Percentiles rank a stretch among this genome's conserved stretches.
Evolutionary conservation across 2,329 filamentous ascomycete genomes (phyloP).

Genomic region (Pseudogymnoascus sp.): DNA sequence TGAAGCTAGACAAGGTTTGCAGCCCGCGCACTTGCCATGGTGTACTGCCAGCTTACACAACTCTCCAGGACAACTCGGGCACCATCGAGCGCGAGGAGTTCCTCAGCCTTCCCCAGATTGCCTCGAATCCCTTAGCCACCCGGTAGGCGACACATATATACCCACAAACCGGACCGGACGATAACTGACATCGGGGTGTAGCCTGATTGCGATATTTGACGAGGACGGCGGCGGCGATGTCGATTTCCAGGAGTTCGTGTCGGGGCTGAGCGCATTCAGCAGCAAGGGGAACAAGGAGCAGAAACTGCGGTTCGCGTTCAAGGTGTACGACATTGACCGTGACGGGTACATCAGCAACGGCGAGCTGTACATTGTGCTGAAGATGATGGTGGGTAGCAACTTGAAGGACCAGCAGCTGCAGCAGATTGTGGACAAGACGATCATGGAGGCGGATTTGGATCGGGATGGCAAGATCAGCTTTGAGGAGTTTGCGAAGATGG

Average conservation of each 20-base stretch:
- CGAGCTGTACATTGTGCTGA: constrained; percentile 96
- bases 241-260: constrained; percentile 98
- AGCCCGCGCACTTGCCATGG: background rate
- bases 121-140: constrained; percentile 92
- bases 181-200: constrained; percentile 28
- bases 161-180: background rate
- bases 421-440: constrained; percentile 99
- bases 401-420: constrained; percentile 98
- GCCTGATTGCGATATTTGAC: constrained; percentile 99
- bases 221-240: constrained; percentile 97
- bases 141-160: constrained; percentile 42
- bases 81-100: constrained; percentile 99
- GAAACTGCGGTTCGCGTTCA: constrained; percentile 96
- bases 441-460: constrained; percentile 98
- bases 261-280: constrained; percentile 88
- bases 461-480: constrained; percentile 98
- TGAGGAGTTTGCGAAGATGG: constrained; percentile 98
- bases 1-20: constrained; percentile 95
- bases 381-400: constrained; percentile 99
- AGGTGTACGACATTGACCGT: constrained; percentile 98
- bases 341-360: constrained; percentile 98
- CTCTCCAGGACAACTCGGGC: constrained; percentile 81
- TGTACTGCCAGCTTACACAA: constrained; percentile 7
- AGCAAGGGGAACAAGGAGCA: constrained; percentile 99
- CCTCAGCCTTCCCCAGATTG: constrained; percentile 92